These are phyloP conservation scores for Pleurotus djamor DNA, from an alignment of 768 basidiomycete genomes.

Conservation along the genomic window DNA sequence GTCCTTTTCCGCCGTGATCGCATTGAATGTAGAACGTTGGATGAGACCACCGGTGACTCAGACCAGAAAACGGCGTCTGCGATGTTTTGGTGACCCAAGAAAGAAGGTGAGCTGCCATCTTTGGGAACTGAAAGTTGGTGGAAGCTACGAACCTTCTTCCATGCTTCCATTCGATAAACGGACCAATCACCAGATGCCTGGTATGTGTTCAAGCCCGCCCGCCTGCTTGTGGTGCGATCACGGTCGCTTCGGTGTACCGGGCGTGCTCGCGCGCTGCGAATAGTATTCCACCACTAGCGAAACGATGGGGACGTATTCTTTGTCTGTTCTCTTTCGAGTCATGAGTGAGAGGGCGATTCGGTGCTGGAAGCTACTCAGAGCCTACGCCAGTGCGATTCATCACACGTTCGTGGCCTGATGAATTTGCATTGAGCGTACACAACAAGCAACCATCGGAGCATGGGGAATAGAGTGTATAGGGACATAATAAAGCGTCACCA, in stretches of 20 bases:
- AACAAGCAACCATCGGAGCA: no score
- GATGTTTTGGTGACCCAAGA: no score
- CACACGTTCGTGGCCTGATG: conserved; percentile 28
- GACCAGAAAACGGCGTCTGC: no score
- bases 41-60: no score
- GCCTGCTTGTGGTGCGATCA: conserved; percentile 22
- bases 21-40: no score
- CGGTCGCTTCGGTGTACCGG: conserved; percentile 33
- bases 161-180: conserved; percentile 36
- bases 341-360: conserved; percentile 43
- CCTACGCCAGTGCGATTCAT: no score
- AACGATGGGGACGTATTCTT: conserved; percentile 21
- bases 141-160: conserved; percentile 30
- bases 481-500: no score
- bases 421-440: conserved; percentile 17
- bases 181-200: conserved; percentile 29
- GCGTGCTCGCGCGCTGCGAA: conserved; percentile 12
- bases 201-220: conserved; percentile 24
- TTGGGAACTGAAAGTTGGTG: no score
- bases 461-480: no score
- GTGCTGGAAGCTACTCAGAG: conserved; percentile 25
- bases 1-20: no score
- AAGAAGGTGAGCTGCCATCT: no score
- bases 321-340: conserved; percentile 34
- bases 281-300: conserved; percentile 19